These are phyloP conservation scores for Inosperma sp. DNA, from an alignment of 768 basidiomycete genomes.

Conservation along the genomic window DNA sequence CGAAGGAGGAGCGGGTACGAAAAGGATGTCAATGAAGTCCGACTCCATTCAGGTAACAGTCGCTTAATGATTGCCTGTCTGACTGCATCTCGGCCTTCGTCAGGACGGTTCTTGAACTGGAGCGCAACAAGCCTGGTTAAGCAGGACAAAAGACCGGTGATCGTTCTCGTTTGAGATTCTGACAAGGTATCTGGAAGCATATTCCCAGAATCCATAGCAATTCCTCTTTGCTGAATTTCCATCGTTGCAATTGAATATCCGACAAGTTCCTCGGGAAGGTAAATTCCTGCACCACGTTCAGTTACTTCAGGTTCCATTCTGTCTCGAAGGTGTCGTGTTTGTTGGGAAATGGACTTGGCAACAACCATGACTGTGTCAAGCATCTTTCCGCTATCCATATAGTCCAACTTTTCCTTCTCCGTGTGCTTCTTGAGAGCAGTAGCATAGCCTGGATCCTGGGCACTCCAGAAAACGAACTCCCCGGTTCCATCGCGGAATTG, in stretches of 20 bases:
- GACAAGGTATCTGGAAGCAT: constrained; percentile 71
- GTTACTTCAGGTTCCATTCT: constrained; percentile 64
- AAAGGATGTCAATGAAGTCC: constrained; percentile 76
- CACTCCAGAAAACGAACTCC: constrained; percentile 86
- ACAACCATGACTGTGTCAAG: constrained; percentile 81
- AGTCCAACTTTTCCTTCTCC: constrained; percentile 47
- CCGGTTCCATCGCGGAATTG: constrained; percentile 79
- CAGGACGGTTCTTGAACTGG: constrained; percentile 64
- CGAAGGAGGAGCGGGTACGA: constrained; percentile 83
- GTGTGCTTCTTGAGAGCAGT: constrained; percentile 50
- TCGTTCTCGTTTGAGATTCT: constrained; percentile 71
- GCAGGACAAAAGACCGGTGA: constrained; percentile 71
- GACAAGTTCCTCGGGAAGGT: constrained; percentile 87
- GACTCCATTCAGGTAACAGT: constrained; percentile 87
- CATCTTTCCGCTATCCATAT: constrained; percentile 69
- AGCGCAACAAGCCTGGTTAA: constrained; percentile 61
- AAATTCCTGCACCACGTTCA: constrained; percentile 80
- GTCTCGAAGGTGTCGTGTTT: constrained; percentile 78
- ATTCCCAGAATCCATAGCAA: constrained; percentile 20
- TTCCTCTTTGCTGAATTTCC: constrained; percentile 77
- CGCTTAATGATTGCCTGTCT: constrained; percentile 87
- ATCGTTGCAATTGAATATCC: constrained; percentile 82
- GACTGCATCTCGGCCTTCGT: constrained; percentile 73
- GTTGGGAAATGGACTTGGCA: constrained; percentile 74
- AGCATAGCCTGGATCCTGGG: constrained; percentile 70